Evolutionary conservation across 1,139 yeast species (phyloP), one percentile per base, ranked within the genome.

Genomic region (Scheffersomyces segobiensis): DNA sequence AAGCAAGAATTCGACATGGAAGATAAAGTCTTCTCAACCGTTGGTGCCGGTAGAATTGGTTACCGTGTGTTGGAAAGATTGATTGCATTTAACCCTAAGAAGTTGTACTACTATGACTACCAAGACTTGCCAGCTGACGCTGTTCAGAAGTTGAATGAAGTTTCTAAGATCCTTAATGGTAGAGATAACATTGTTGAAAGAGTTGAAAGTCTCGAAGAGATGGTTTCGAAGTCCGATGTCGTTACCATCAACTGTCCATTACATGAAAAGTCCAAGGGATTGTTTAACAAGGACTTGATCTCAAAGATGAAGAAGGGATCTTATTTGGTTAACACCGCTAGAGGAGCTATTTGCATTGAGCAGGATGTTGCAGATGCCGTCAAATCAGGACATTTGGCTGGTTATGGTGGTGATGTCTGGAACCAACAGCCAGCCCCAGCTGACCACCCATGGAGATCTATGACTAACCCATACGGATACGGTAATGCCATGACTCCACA

Each of bases 401-500:
- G 95, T 53, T 89, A 90, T 69, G 95, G 93, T 67, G 96, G 96
- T 67, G 96, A 89, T 71, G 96, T 90, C 55, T 89, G 95, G 92
- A 83, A 71, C 78, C 88, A 87, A 42, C 96, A 89, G 75, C 96
- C 96, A 50, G 91, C 96, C 46, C 91, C 92, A 63, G 75, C 76
- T 60, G 82, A 84, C 70, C 93, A 88, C 69, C 93, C 93, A 62
- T 90, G 96, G 96, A 81, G 93, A 79, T 62, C 78, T 32, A 85
- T 89, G 88, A 71, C 76, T 57, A 87, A 87, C 80, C 77, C 82
- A 64, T 83, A 79, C 65, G 91, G 91, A 57, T 88, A 85, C 51
- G 95, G 95, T 65, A 90, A 90, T 68, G 95, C 95, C 60, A 88
- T 90, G 95, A 88, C 92, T 56, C 93, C 95, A 46, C 96, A 90